Percentiles rank a stretch among this genome's conserved stretches.
Conservation (phyloP, 2,329 filamentous ascomycete genomes). For the Tolypocladium amazonense region DNA sequence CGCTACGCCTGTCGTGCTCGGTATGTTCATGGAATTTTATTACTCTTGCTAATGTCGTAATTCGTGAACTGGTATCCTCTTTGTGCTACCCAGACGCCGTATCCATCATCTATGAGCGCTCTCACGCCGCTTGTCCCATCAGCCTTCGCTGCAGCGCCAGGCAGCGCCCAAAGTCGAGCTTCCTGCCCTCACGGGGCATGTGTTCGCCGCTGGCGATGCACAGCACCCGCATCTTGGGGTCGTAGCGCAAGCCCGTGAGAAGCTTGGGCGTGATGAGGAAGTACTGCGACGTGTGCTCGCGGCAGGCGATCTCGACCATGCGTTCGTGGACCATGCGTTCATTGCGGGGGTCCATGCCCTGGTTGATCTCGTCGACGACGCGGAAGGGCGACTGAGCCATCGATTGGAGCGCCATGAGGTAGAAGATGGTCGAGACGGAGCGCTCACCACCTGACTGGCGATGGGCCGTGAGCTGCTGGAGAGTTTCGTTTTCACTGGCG, state of each 20-base stretch:
- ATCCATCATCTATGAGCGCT: not conserved
- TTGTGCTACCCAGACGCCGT: not conserved
- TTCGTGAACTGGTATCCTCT: not conserved
- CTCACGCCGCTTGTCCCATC: slow-evolving; percentile 20
- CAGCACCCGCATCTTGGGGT: slow-evolving; percentile 82
- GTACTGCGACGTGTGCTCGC: slow-evolving; percentile 71
- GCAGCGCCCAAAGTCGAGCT: slow-evolving; percentile 38
- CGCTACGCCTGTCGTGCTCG: not conserved
- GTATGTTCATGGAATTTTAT: not conserved
- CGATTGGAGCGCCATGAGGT: slow-evolving; percentile 93
- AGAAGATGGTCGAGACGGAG: slow-evolving; percentile 95
- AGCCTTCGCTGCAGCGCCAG: slow-evolving; percentile 31
- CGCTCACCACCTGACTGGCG: slow-evolving; percentile 94
- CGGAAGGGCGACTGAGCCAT: slow-evolving; percentile 92
- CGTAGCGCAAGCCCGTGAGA: slow-evolving; percentile 74
- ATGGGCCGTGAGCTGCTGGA: slow-evolving; percentile 80
- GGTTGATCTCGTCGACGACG: slow-evolving; percentile 98
- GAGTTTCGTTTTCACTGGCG: slow-evolving; percentile 61
- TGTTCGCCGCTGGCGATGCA: slow-evolving; percentile 86
- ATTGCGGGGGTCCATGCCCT: slow-evolving; percentile 98
- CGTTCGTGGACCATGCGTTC: slow-evolving; percentile 96
- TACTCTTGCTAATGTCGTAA: not conserved
- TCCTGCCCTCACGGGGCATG: slow-evolving; percentile 44
- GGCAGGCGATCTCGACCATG: slow-evolving; percentile 95
- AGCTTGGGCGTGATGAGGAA: slow-evolving; percentile 98